Percentiles rank a stretch among this genome's conserved stretches.
phyloP scores from a whole-genome alignment of 2,329 filamentous ascomycete species.

The Dactylellina sp. region DNA sequence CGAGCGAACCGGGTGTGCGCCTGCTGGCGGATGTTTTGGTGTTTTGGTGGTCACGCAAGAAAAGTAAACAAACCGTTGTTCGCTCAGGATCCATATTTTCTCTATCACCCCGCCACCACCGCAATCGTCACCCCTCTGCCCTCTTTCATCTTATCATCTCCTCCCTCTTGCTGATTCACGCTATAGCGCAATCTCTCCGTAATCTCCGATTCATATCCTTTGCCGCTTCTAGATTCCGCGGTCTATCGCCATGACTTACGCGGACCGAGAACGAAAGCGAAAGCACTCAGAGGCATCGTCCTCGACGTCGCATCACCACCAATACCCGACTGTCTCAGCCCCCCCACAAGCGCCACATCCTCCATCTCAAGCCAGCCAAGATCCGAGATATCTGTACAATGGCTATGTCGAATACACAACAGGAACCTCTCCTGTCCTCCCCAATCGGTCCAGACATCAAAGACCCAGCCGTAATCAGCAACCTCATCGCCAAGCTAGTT shows the following conservation, averaged over 20 bases:
- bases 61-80: slow-evolving; percentile 21
- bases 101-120: slow-evolving; percentile 1
- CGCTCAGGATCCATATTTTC: background rate
- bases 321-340: background rate
- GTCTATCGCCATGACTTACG: slow-evolving; percentile 31
- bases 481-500: slow-evolving; percentile 8
- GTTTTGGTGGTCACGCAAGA: background rate
- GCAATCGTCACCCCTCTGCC: background rate
- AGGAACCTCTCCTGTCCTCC: slow-evolving; percentile 17
- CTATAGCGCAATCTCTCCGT: background rate
- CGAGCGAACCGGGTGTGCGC: background rate
- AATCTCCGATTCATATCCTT: background rate
- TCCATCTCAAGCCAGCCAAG: slow-evolving; percentile 12
- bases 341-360: slow-evolving; percentile 15
- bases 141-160: background rate
- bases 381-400: slow-evolving; percentile 32
- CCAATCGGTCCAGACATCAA: slow-evolving; percentile 9
- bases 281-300: slow-evolving; percentile 36
- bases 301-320: slow-evolving; percentile 17
- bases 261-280: slow-evolving; percentile 44
- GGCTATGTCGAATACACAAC: slow-evolving; percentile 48
- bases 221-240: background rate
- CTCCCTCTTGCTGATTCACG: background rate
- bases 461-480: slow-evolving; percentile 10
- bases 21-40: background rate